Evolutionary conservation across 768 basidiomycete species (phyloP).

Genomic region (Piloderma croceum): DNA sequence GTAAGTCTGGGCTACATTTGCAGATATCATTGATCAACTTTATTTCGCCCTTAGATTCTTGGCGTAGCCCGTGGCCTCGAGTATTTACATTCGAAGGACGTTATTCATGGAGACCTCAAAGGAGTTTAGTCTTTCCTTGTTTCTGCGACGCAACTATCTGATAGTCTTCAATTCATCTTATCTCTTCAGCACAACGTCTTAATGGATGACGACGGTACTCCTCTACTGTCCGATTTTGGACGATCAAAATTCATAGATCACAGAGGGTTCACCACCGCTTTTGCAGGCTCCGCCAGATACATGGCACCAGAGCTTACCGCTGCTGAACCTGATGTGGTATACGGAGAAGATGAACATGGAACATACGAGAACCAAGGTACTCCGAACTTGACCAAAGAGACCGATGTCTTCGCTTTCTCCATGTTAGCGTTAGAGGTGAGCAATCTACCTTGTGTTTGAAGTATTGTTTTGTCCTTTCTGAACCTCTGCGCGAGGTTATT

Average conservation of each 20-base stretch:
- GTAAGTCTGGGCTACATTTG: too few relatives aligned
- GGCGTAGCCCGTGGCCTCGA: slow-evolving; percentile 12
- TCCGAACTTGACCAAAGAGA: slow-evolving; percentile 9
- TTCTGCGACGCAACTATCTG: too few relatives aligned
- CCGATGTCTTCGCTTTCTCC: slow-evolving; percentile 16
- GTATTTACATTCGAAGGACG: slow-evolving; percentile 13
- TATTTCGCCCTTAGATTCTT: slow-evolving; percentile 8
- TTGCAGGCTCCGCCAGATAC: slow-evolving; percentile 9
- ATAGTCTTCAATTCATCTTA: too few relatives aligned
- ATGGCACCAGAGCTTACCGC: slow-evolving; percentile 14
- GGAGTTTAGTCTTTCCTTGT: too few relatives aligned
- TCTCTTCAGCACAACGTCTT: slow-evolving; percentile 17
- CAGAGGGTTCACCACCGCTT: slow-evolving; percentile 12
- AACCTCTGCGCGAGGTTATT: not conserved
- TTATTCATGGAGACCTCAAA: slow-evolving; percentile 18
- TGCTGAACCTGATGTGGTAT: not conserved
- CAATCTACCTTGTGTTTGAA: too few relatives aligned
- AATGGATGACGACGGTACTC: slow-evolving; percentile 7
- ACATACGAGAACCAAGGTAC: slow-evolving; percentile 1
- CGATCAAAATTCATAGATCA: slow-evolving; percentile 11
- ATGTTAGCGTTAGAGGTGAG: slow-evolving; percentile 13
- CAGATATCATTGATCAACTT: too few relatives aligned
- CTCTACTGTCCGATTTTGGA: slow-evolving; percentile 20
- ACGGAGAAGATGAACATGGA: not conserved
- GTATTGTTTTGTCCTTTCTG: not conserved